Base-by-base conservation (phyloP, 2,329 filamentous ascomycete species). In the Fusarium bulbicola region DNA sequence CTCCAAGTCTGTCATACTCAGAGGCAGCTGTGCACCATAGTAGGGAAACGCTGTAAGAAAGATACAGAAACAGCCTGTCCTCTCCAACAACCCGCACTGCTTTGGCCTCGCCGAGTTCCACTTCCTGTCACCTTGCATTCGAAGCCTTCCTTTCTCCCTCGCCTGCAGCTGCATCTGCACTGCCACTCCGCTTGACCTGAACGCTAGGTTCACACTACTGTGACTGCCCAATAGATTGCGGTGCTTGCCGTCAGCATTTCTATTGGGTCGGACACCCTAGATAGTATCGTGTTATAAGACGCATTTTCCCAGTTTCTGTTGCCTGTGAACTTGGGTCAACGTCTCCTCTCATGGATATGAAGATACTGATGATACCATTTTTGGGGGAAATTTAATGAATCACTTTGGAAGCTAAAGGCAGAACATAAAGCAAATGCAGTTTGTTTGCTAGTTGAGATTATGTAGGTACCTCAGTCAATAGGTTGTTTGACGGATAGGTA, bases 121-220 rank as follows among this genome's bases (percentile, higher is more conserved):
- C 30, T 52, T 36, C 30, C 42, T 46, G 37, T 54, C 49, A 40
- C 34, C 28, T 50, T 58, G 49, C 45, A 68, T 69, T 64, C 26
- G 20, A 59, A 54, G 59, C 45, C 58, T 64, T 64, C 65, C 59
- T 58, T 68, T 57, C 67, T 74, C 70, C 62, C 50, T 50, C 58
- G 54, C 61, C 37, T 70, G 66, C 62, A 70, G 43, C 34, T 71
- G 62, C 52, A 64, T 59, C 43, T 74, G 64, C 72, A 73, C 72
- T 73, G 72, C 72, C 72, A 74, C 72, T 52, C 49, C 66, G n/a
- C 28, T 53, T 53, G 72, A 66, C 72, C 72, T 74, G 72, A 74
- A 74, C 36, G 45, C 43, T 46, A 49, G 53, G 43, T 49, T 64
- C 37, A 63, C 53, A 67, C 63, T 60, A 67, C 56, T 36, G 56